Evolutionary conservation across 768 basidiomycete species (phyloP).

Genomic region (Macrolepiota fuliginosa): DNA sequence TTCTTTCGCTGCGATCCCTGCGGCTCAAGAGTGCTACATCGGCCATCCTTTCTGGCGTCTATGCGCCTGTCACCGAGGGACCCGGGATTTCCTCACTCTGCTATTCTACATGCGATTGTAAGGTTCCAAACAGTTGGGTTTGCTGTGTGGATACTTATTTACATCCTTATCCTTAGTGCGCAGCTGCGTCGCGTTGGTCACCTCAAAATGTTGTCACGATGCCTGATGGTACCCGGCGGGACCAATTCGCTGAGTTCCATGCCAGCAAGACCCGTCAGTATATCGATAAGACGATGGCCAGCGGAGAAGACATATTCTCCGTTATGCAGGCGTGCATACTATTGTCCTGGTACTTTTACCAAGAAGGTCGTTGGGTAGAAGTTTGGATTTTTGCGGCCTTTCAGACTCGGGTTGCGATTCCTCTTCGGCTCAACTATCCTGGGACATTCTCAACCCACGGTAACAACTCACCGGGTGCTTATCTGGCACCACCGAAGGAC

Average conservation of each 20-base stretch:
- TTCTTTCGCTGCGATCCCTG: slow-evolving; percentile 91
- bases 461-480: slow-evolving; percentile 70
- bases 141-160: slow-evolving; percentile 17
- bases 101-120: slow-evolving; percentile 89
- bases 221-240: slow-evolving; percentile 75
- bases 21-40: slow-evolving; percentile 80
- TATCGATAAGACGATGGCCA: slow-evolving; percentile 89
- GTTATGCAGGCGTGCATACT: slow-evolving; percentile 87
- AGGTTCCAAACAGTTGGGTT: slow-evolving; percentile 20
- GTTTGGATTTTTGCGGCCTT: slow-evolving; percentile 90
- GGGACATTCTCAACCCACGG: slow-evolving; percentile 76
- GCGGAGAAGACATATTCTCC: slow-evolving; percentile 80
- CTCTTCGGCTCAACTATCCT: slow-evolving; percentile 81
- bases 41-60: slow-evolving; percentile 74
- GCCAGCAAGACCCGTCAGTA: slow-evolving; percentile 84
- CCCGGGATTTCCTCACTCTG: slow-evolving; percentile 83
- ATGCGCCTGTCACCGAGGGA: slow-evolving; percentile 80
- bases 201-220: slow-evolving; percentile 63
- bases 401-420: slow-evolving; percentile 78
- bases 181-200: slow-evolving; percentile 81
- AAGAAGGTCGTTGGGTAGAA: slow-evolving; percentile 88
- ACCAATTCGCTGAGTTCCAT: slow-evolving; percentile 85
- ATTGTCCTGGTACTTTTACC: slow-evolving; percentile 89
- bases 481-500: slow-evolving; percentile 77
- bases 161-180: slow-evolving; percentile 50